Percentiles rank a stretch among this genome's conserved stretches.
These are phyloP conservation scores for Aschersonia sp. DNA, from an alignment of 2,329 filamentous ascomycete genomes.

Conservation along the genomic window DNA sequence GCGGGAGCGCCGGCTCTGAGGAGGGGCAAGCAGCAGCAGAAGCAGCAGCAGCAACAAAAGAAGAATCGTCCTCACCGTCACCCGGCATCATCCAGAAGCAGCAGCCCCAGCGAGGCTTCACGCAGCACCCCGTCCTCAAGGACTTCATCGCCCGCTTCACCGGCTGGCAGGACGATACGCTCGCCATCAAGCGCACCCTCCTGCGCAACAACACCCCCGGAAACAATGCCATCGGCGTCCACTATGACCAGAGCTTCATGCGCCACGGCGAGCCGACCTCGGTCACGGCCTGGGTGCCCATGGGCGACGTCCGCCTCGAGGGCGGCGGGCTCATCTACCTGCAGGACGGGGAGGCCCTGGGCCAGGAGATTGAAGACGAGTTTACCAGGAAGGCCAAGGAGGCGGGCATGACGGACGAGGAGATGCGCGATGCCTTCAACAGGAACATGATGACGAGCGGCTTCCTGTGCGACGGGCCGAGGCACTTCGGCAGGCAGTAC, in stretches of 20 bases:
- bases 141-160: constrained; percentile 35
- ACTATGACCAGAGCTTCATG: constrained; percentile 46
- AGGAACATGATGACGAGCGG: constrained; percentile 43
- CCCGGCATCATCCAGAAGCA: too few species aligned
- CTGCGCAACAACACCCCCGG: constrained; percentile 41
- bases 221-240: constrained; percentile 42
- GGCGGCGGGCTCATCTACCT: constrained; percentile 46
- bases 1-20: constrained; percentile 9
- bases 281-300: constrained; percentile 42
- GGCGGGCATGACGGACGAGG: constrained; percentile 33
- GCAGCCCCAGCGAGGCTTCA: constrained; percentile 21
- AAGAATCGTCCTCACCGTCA: too few species aligned
- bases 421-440: constrained; percentile 37
- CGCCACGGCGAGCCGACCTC: constrained; percentile 37
- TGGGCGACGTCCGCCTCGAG: constrained; percentile 35
- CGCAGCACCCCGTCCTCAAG: constrained; percentile 32
- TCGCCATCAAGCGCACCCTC: constrained; percentile 27
- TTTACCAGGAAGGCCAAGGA: constrained; percentile 33
- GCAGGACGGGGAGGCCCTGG: constrained; percentile 28
- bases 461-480: constrained; percentile 33
- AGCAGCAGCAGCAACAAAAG: too few species aligned
- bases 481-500: constrained; percentile 16
- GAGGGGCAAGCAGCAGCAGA: too few species aligned
- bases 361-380: constrained; percentile 31
- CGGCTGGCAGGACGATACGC: constrained; percentile 35